These are phyloP conservation scores for Rubroboletus satanas DNA, from an alignment of 768 basidiomycete species.

Conservation along the genomic window DNA sequence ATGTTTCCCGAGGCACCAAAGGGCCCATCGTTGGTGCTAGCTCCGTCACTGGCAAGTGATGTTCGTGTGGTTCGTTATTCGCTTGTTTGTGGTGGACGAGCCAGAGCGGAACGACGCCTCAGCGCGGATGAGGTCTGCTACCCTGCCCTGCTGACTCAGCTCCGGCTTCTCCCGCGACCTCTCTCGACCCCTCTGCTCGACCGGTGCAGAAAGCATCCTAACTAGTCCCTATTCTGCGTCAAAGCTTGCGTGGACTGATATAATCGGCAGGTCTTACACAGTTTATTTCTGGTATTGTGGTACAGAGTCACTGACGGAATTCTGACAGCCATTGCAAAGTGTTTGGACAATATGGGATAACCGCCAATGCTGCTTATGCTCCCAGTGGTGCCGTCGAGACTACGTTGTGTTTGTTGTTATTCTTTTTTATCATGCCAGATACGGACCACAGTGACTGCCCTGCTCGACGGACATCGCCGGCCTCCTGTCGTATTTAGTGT, in stretches of 20 bases:
- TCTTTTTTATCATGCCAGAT: not conserved
- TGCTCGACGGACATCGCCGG: not conserved
- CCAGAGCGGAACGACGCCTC: no score
- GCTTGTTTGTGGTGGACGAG: no score
- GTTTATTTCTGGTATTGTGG: not conserved
- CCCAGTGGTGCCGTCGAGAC: not conserved
- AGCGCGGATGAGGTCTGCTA: no score
- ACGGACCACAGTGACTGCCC: not conserved
- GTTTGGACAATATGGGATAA: not conserved
- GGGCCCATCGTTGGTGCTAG: not conserved
- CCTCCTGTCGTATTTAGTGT: not conserved
- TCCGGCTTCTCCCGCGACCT: no score
- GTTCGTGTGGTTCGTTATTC: not conserved
- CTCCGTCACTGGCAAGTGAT: not conserved
- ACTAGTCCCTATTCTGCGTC: not conserved
- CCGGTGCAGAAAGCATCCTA: not conserved
- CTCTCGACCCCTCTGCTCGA: no score
- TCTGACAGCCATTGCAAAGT: not conserved
- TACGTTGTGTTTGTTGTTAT: not conserved
- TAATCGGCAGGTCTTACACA: not conserved
- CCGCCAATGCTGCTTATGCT: not conserved
- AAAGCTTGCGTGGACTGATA: not conserved
- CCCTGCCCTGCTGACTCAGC: no score
- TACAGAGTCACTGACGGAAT: not conserved
- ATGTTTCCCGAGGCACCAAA: not conserved